Percentiles rank a stretch among this genome's conserved stretches.
phyloP scores from a whole-genome alignment of 2,329 filamentous ascomycete genomes.

The Monosporascus cannonballus region DNA sequence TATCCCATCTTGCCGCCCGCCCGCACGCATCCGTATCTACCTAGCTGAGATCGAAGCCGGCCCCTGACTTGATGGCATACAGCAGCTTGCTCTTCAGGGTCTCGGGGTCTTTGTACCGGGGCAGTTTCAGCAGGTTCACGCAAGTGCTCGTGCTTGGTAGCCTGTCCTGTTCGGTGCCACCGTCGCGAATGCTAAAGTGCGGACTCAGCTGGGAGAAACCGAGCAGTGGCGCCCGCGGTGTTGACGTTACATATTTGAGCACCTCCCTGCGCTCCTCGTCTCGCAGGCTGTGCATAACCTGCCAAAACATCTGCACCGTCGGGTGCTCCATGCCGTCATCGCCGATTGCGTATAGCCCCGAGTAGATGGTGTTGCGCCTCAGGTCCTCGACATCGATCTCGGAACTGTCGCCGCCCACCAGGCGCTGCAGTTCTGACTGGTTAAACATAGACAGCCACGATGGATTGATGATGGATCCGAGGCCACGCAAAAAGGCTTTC shows the following conservation, averaged over 20 bases:
- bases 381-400: slow-evolving; percentile 86
- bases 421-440: slow-evolving; percentile 85
- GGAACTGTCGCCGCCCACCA: slow-evolving; percentile 81
- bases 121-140: slow-evolving; percentile 89
- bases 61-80: slow-evolving; percentile 83
- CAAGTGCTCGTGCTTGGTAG: slow-evolving; percentile 94
- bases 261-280: slow-evolving; percentile 79
- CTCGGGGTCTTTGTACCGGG: slow-evolving; percentile 64
- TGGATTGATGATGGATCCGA: slow-evolving; percentile 83
- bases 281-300: slow-evolving; percentile 69
- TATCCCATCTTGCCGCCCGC: too few species aligned
- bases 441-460: slow-evolving; percentile 99
- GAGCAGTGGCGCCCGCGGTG: slow-evolving; percentile 80
- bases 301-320: slow-evolving; percentile 84
- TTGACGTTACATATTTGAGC: slow-evolving; percentile 92
- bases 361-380: slow-evolving; percentile 76
- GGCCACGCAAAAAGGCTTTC: slow-evolving; percentile 77
- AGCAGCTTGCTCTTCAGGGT: slow-evolving; percentile 73
- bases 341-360: slow-evolving; percentile 83
- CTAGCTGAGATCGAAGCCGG: slow-evolving; percentile 80
- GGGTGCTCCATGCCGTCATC: slow-evolving; percentile 82
- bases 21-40: too few species aligned
- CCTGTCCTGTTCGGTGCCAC: slow-evolving; percentile 66
- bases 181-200: slow-evolving; percentile 83
- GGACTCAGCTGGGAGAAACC: slow-evolving; percentile 85